Base-by-base conservation (phyloP, 2,329 filamentous ascomycete species). In the Aspergillus fumigatus region DNA sequence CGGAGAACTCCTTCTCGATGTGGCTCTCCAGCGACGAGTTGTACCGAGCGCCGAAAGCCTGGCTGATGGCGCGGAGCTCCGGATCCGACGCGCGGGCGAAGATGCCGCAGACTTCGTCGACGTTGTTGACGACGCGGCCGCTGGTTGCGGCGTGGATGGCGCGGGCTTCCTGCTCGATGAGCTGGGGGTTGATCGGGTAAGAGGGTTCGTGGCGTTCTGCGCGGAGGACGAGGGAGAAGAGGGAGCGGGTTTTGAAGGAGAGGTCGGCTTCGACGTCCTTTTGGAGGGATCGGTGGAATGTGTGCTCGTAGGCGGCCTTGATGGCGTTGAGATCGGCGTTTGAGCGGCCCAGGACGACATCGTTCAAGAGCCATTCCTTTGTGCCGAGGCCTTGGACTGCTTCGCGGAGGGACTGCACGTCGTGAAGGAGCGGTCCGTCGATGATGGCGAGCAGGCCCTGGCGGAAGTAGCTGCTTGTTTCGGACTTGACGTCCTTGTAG, bases 291-390 rank as follows among this genome's bases (percentile, higher is more conserved):
- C 82, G 82, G 40, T 79, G 78, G 77, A 87, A 92, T 0, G 82
- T 84, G 17, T 82, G 82, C 48, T 87, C 82, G 71, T 96, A 97
- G 19, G 85, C 83, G 49, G 79, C 74, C 77, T 95, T 96, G 79
- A 99, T 97, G 41, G 90, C 90, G 53, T 84, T 82, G 41, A 99
- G 79, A 66, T 97, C 93, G 35, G 92, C 91, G 67, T 97, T 97
- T 38, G 86, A 89, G 38, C 93, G 84, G 8, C 86, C 82, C 3
- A 97, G 83, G 2, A 97, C 81, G 5, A 96, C 82, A 65, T 97
- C 93, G 70, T 96, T 94, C 51, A 99, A 80, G 1, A 94, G 80
- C 54, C 80, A 79, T 70, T 97, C 93, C 66, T 96, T 96, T 0
- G 93, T 97, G 7, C 94, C 94, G 0, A 85, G 71, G 0, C 93